Evolutionary conservation across 345 rosid genomes (phyloP).

Genomic region (Eucalyptus microcorys): DNA sequence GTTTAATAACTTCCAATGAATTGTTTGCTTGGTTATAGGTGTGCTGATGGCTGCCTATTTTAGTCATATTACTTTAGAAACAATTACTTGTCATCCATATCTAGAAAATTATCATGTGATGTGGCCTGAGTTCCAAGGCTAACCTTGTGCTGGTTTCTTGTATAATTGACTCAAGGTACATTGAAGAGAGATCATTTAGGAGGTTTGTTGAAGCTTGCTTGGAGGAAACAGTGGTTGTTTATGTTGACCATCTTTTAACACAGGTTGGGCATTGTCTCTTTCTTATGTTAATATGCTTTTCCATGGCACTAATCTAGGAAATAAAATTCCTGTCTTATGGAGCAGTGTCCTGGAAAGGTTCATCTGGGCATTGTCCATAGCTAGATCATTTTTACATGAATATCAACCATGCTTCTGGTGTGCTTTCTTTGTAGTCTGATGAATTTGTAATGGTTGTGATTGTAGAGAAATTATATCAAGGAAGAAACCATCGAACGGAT

Average conservation of each 20-base stretch:
- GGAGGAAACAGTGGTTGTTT: conserved; percentile 84
- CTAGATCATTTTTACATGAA: background rate
- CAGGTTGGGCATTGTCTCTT: conserved; percentile 36
- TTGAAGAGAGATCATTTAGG: conserved; percentile 92
- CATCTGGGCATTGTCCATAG: background rate
- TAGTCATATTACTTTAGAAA: background rate
- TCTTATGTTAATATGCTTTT: background rate
- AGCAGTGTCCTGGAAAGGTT: background rate
- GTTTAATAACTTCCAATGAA: background rate
- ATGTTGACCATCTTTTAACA: conserved; percentile 80
- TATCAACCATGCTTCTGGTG: background rate
- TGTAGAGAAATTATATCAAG: conserved; percentile 81
- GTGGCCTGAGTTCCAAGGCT: background rate
- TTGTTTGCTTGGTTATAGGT: background rate
- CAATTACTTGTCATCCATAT: background rate
- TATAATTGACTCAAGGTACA: conserved; percentile 47
- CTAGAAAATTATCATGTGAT: background rate
- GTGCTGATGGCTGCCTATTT: background rate
- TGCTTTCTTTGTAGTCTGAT: background rate
- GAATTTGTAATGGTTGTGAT: background rate
- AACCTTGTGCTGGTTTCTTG: background rate
- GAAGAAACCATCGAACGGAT: conserved; percentile 95
- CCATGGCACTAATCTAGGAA: background rate
- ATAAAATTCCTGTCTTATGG: background rate
- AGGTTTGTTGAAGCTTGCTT: conserved; percentile 93